phyloP scores from a whole-genome alignment of 2,329 filamentous ascomycete genomes.

The Penicillium sp. region DNA sequence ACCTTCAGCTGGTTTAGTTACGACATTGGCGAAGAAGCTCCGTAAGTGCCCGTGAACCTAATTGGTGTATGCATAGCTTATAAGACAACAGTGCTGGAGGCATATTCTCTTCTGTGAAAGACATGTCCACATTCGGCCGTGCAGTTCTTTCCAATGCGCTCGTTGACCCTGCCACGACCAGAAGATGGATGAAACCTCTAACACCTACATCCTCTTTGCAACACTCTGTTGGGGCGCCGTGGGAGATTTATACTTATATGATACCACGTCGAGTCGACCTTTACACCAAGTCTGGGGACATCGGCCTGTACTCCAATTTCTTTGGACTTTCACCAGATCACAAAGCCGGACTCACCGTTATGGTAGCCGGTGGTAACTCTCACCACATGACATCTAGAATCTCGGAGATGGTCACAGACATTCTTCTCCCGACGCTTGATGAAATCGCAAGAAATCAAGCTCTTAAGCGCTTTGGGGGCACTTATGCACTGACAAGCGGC shows the following conservation, averaged over 20 bases:
- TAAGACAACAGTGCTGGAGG: conserved; percentile 38
- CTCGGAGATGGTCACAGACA: conserved; percentile 18
- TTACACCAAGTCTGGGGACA: conserved; percentile 29
- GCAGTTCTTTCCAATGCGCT: conserved; percentile 44
- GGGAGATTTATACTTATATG: conserved; percentile 40
- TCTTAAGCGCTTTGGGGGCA: conserved; percentile 15
- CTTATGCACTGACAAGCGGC: conserved; percentile 7
- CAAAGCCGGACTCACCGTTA: conserved; percentile 24
- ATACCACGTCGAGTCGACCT: conserved; percentile 21
- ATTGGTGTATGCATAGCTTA: neutral
- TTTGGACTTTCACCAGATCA: conserved; percentile 29
- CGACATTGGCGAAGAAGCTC: conserved; percentile 41
- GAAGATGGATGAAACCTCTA: conserved; percentile 49
- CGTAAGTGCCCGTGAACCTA: conserved; percentile 32
- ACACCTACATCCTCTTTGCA: conserved; percentile 40
- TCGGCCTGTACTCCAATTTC: conserved; percentile 25
- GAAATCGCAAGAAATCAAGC: conserved; percentile 25
- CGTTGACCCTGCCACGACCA: conserved; percentile 36
- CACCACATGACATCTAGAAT: conserved; percentile 8
- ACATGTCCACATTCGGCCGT: conserved; percentile 46
- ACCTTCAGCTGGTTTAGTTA: conserved; percentile 33
- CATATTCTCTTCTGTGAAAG: conserved; percentile 46
- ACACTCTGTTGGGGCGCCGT: conserved; percentile 45
- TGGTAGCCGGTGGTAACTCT: conserved; percentile 19
- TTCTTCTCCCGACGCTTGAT: conserved; percentile 22